phyloP scores from a whole-genome alignment of 164 flowering plant species.

The Echeveria elegans region DNA sequence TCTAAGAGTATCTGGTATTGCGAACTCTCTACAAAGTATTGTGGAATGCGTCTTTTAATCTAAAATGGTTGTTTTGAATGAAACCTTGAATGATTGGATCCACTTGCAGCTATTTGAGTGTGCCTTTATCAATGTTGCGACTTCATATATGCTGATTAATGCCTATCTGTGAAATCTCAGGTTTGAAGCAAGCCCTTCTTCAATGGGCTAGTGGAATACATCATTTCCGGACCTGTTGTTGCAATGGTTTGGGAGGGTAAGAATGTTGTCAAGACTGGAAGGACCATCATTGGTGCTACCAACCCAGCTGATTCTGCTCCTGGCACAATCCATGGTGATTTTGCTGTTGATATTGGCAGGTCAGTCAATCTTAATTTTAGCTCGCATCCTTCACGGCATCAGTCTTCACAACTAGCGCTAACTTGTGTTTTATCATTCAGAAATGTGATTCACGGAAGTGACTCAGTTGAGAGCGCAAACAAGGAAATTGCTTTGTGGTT shows the following conservation, averaged over 20 bases:
- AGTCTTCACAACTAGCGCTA: neutral
- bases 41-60: neutral
- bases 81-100: too few relatives aligned
- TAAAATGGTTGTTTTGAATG: neutral
- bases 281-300: slow-evolving; percentile 4
- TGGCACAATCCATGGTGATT: slow-evolving; percentile 4
- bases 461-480: slow-evolving; percentile 3
- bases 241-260: slow-evolving; percentile 6
- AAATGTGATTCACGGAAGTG: slow-evolving; percentile 7
- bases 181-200: slow-evolving; percentile 8
- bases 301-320: slow-evolving; percentile 7
- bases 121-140: neutral
- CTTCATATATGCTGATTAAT: neutral
- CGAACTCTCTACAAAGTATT: neutral
- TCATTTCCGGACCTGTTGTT: slow-evolving; percentile 4
- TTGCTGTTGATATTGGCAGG: slow-evolving; percentile 8
- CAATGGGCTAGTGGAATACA: slow-evolving; percentile 1
- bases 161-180: neutral
- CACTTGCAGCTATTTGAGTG: too few relatives aligned
- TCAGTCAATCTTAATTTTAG: neutral
- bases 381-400: neutral
- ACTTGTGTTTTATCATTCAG: neutral
- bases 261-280: slow-evolving; percentile 5
- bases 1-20: neutral
- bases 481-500: slow-evolving; percentile 7